Base-by-base conservation (phyloP, 345 rosid species). In the Litchi chinensis region DNA sequence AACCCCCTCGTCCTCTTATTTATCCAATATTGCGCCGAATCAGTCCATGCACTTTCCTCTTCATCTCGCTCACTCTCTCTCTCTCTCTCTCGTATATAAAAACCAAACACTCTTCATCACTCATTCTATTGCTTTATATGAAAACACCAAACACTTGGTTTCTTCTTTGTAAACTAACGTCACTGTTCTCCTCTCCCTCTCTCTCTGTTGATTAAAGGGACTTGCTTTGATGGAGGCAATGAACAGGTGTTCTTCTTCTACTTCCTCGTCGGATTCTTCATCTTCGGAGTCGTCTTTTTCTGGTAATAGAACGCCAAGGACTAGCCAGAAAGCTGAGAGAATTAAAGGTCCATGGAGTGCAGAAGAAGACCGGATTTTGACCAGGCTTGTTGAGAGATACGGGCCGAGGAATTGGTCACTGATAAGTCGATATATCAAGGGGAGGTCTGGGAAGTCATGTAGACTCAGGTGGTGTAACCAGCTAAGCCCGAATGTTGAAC, bases 331-430 rank as follows among this genome's bases (percentile, higher is more conserved):
- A 50, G 60, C 77, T 15, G 90, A 84, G 21, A 69, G 83, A 73
- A 89, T 91, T 70, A 91, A 88, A 76, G 94, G 94, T 56, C 94
- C 94, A 0, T 91, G 94, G 94, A 91, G 94, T 48, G 90, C 94
- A 0, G 94, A 91, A 70, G 94, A 91, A 73, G 94, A 91, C 79
- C 78, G 85, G 87, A 82, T 89, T 69, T 77, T 91, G 69, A 87
- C 91, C 8, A 82, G 85, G 4, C 88, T 91, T 8, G 92, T 91
- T 5, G 90, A 88, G 19, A 79, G 82, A 52, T 86, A 86, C 12
- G 93, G 93, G 18, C 85, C 93, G 0, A 79, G 91, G 40, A 90
- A 88, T 71, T 90, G 92, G 94, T 79, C 91, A 65, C 80, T 85
- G 65, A 89, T 89, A 6, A 85, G 94, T 79, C 87, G 88, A 9